Conservation (phyloP, 345 rosid species). For the Salix brachista region DNA sequence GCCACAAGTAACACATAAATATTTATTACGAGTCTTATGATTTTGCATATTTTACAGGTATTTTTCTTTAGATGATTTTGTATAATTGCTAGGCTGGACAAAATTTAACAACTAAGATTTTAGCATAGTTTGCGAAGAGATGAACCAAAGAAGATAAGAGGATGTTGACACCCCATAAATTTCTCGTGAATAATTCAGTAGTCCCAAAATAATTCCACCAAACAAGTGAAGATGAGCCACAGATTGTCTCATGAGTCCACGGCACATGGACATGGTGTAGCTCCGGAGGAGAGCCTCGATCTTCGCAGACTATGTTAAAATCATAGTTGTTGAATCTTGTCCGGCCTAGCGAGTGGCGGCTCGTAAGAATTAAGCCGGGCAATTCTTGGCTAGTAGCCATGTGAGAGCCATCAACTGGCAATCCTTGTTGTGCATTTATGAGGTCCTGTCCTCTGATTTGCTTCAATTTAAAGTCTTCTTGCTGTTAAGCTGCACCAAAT, state of each 20-base stretch:
- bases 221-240: constrained; percentile 1
- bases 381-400: constrained; percentile 68
- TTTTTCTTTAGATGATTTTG: no score
- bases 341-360: no score
- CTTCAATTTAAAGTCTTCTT: constrained; percentile 52
- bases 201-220: no score
- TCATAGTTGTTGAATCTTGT: no score
- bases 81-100: no score
- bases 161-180: no score
- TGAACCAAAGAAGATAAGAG: neutral
- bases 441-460: constrained; percentile 59
- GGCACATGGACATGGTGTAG: constrained; percentile 7
- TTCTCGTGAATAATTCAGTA: constrained; percentile 7
- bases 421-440: constrained; percentile 80
- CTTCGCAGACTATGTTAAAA: neutral
- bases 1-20: no score
- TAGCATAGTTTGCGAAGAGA: no score
- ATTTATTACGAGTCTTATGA: no score
- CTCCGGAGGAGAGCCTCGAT: constrained; percentile 5
- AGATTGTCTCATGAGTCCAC: neutral
- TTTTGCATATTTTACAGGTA: no score
- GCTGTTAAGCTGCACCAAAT: constrained; percentile 50
- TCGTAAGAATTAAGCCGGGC: no score
- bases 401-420: constrained; percentile 93
- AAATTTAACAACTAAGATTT: no score